Conservation (phyloP, 1,284 basidiomycete species). For the Cryptococcus sp. region DNA sequence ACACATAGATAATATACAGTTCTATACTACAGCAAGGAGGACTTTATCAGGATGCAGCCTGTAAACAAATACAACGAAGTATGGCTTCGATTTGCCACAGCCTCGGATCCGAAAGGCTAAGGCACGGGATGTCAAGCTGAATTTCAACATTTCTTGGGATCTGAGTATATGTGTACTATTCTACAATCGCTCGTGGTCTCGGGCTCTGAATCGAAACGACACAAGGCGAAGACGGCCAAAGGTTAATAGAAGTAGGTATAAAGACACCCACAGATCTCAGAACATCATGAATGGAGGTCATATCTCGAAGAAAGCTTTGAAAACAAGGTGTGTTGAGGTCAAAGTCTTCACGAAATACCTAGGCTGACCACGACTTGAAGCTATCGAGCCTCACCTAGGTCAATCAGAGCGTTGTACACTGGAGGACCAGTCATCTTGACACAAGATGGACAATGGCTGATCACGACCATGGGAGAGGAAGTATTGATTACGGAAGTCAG, state of each 20-base stretch:
- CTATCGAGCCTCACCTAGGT: conserved; percentile 45
- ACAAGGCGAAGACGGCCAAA: too few species aligned
- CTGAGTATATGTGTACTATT: too few species aligned
- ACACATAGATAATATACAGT: too few species aligned
- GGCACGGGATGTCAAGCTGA: too few species aligned
- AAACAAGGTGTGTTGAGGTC: conserved; percentile 32
- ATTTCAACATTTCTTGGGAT: too few species aligned
- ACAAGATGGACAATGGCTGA: conserved; percentile 69
- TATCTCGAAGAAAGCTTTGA: conserved; percentile 28
- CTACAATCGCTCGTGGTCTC: too few species aligned
- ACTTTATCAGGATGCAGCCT: too few species aligned
- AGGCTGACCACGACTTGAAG: conserved; percentile 13
- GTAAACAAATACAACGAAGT: too few species aligned
- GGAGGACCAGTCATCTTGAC: conserved; percentile 78
- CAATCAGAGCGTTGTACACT: conserved; percentile 69
- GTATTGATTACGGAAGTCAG: conserved; percentile 74
- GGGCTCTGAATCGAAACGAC: too few species aligned
- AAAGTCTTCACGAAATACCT: background rate
- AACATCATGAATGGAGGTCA: conserved; percentile 1
- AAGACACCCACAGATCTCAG: background rate
- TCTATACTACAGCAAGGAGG: too few species aligned
- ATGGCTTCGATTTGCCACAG: too few species aligned
- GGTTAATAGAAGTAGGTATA: background rate
- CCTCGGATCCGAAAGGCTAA: too few species aligned
- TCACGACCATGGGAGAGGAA: conserved; percentile 83